Evolutionary conservation across 208 protist genomes (phyloP), one percentile per base, ranked within the genome.

Genomic region (Blechomonas ayalai): DNA sequence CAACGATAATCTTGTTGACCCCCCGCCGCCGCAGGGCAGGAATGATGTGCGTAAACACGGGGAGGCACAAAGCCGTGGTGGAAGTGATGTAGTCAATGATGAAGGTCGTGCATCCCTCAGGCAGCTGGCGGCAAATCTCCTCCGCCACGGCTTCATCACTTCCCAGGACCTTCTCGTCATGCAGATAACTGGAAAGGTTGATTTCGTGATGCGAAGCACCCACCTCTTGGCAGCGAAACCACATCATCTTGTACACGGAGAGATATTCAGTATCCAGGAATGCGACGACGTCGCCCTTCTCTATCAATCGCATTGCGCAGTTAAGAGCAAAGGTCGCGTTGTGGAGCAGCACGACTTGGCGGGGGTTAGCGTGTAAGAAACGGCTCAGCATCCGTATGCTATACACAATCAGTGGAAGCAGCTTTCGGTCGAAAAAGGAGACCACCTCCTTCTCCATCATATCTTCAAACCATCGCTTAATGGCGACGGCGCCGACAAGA

Each of bases 301-400:
- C 53, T 22, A 87, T 83, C 19, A 95, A 43, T 5, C 61, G 43
- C 66, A 95, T 86, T 0, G 79, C 90, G n/a, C 66, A 71, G 65
- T 95, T 95, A 12, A 96, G 60, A 7, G 59, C 84, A 52, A 80
- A 84, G 1, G 86, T 96, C 12, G 87, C 87, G 52, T 96, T 96
- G 38, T 81, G 78, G n/a, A 91, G 40, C 23, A 96, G 55, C 19
- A 90, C 82, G n/a, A 96, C 36, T 47, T 96, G 79, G 13, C 54
- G 48, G 5, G 86, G 73, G 25, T 77, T 43, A 3, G 83, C 81
- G 36, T 82, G 59, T 3, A 95, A 15, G 47, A 91, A 93, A 32
- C 50, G 50, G 40, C 73, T 71, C 31, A 96, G 52, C 0, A 36
- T 48, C 25, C 78, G 77, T 20, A 82, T 83, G 64, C 71, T 84